Evolutionary conservation across 2,329 filamentous ascomycete genomes (phyloP).

Genomic region (Sarocladium kiliense): DNA sequence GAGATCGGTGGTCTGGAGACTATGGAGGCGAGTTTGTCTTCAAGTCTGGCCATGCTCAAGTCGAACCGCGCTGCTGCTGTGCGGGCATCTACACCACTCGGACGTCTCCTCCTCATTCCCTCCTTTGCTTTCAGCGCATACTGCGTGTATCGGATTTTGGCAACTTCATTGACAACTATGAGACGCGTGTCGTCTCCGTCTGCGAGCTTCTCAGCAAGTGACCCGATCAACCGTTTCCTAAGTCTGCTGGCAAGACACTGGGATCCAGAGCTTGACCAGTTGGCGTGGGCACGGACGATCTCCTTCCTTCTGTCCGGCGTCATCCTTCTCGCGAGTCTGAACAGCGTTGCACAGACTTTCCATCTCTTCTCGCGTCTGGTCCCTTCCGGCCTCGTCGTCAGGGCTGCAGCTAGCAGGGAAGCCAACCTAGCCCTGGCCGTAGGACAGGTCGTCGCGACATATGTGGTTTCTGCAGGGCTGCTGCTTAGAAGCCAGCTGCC

Average conservation of each 20-base stretch:
- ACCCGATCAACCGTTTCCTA: constrained; percentile 80
- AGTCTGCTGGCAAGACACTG: constrained; percentile 77
- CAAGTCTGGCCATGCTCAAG: constrained; percentile 59
- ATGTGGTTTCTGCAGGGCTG: constrained; percentile 76
- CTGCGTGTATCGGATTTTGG: constrained; percentile 76
- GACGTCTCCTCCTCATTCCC: constrained; percentile 56
- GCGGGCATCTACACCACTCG: constrained; percentile 61
- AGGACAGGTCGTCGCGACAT: constrained; percentile 76
- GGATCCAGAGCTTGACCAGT: constrained; percentile 76
- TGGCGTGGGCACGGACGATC: constrained; percentile 79
- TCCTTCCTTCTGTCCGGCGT: constrained; percentile 78
- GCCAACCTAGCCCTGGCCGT: constrained; percentile 70
- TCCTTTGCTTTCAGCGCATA: constrained; percentile 72
- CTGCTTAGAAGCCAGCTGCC: constrained; percentile 76
- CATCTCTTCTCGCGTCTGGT: constrained; percentile 73
- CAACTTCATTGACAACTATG: constrained; percentile 63
- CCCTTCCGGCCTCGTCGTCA: constrained; percentile 66
- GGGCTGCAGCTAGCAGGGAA: constrained; percentile 52
- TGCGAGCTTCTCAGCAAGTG: constrained; percentile 59
- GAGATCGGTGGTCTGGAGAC: constrained; percentile 76
- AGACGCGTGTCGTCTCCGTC: constrained; percentile 43
- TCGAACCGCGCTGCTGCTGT: constrained; percentile 58
- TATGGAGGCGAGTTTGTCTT: constrained; percentile 68
- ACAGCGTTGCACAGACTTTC: constrained; percentile 79
- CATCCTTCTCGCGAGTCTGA: constrained; percentile 77